Evolutionary conservation across 2,329 filamentous ascomycete genomes (phyloP).

Genomic region (Dryadomyces quercus-mongolicae): DNA sequence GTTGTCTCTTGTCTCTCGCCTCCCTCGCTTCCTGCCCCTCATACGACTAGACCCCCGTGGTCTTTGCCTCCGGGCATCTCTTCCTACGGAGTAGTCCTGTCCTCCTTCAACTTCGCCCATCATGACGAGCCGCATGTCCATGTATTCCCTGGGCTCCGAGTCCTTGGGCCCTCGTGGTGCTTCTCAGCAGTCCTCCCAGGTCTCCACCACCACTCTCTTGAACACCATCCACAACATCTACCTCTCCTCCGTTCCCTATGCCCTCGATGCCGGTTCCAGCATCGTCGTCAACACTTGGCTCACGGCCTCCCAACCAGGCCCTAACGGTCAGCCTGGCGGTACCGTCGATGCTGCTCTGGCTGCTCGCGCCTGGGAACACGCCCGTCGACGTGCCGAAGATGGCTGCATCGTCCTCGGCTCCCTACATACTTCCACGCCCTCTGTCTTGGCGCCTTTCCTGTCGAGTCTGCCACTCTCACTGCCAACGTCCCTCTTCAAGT

Average conservation of each 20-base stretch:
- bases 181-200: constrained; percentile 60
- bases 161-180: constrained; percentile 44
- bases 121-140: constrained; percentile 53
- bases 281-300: constrained; percentile 94
- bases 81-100: not conserved
- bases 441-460: constrained; percentile 70
- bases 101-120: constrained; percentile 13
- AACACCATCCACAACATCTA: constrained; percentile 89
- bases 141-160: constrained; percentile 56
- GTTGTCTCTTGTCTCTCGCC: not conserved
- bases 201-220: constrained; percentile 85
- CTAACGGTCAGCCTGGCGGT: constrained; percentile 58
- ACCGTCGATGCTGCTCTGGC: constrained; percentile 73
- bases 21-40: not conserved
- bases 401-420: constrained; percentile 84
- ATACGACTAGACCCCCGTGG: not conserved
- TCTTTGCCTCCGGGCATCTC: not conserved
- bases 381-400: constrained; percentile 85
- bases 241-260: constrained; percentile 68
- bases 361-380: constrained; percentile 88
- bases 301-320: constrained; percentile 59
- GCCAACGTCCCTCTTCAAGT: constrained; percentile 62
- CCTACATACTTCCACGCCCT: constrained; percentile 79
- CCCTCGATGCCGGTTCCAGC: constrained; percentile 79
- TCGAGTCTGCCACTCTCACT: constrained; percentile 68